These are phyloP conservation scores for Saccharomycopsis selenospora DNA, from an alignment of 805 yeast species.

Conservation along the genomic window DNA sequence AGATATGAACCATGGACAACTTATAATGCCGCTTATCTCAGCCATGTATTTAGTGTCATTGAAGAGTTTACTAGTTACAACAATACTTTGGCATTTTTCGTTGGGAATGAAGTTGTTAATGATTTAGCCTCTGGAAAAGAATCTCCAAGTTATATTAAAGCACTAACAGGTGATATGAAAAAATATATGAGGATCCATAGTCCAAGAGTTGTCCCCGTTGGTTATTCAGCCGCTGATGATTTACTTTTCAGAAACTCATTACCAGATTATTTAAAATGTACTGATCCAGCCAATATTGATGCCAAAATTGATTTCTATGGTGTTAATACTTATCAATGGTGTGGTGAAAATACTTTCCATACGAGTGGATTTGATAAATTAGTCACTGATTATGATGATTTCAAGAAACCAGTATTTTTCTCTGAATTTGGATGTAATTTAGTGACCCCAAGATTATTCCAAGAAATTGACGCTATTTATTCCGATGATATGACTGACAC, in stretches of 20 bases:
- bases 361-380: constrained; percentile 71
- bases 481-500: constrained; percentile 65
- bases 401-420: constrained; percentile 71
- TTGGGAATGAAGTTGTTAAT: constrained; percentile 87
- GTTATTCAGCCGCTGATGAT: constrained; percentile 96
- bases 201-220: constrained; percentile 73
- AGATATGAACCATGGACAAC: constrained; percentile 93
- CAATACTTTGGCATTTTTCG: constrained; percentile 85
- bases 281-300: constrained; percentile 42
- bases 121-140: constrained; percentile 58
- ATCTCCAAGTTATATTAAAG: constrained; percentile 74
- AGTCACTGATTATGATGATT: constrained; percentile 61
- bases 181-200: constrained; percentile 51
- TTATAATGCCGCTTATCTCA: constrained; percentile 61
- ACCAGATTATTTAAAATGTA: constrained; percentile 75
- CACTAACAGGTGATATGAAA: constrained; percentile 76
- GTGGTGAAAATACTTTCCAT: constrained; percentile 78
- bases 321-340: constrained; percentile 69
- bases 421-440: constrained; percentile 92
- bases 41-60: constrained; percentile 70
- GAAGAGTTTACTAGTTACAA: constrained; percentile 78
- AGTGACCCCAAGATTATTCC: constrained; percentile 69
- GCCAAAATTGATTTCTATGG: constrained; percentile 71
- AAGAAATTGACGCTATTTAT: constrained; percentile 64
- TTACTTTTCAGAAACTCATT: constrained; percentile 66